Conservation (phyloP, 1,139 yeast species). For the Kodamaea plutei region DNA sequence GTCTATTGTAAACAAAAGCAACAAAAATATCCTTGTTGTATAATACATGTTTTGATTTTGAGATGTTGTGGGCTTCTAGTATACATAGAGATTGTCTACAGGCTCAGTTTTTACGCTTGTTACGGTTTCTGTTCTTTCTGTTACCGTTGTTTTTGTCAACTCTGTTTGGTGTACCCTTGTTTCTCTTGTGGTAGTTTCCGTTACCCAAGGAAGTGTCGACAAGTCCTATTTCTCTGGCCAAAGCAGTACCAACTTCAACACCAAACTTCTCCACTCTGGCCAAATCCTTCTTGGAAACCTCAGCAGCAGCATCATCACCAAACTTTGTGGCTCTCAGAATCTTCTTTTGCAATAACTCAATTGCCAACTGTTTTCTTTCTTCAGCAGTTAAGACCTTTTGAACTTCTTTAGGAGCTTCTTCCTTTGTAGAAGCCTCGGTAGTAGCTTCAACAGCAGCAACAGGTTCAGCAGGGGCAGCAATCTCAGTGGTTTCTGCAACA, state of each 20-base stretch:
- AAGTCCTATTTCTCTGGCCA: conserved; percentile 65
- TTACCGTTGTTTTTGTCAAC: neutral
- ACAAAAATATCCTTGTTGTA: too few relatives aligned
- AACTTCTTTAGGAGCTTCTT: conserved; percentile 16
- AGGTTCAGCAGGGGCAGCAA: conserved; percentile 11
- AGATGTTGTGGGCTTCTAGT: too few relatives aligned
- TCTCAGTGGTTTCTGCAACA: conserved; percentile 1
- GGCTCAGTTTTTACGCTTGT: conserved; percentile 1
- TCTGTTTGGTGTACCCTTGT: too few relatives aligned
- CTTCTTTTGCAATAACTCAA: conserved; percentile 64
- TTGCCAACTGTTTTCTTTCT: conserved; percentile 64
- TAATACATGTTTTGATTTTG: too few relatives aligned
- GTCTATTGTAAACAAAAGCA: too few relatives aligned
- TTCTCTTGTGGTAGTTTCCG: too few relatives aligned
- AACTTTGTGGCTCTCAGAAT: conserved; percentile 74
- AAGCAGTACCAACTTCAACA: conserved; percentile 60
- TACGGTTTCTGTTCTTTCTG: conserved; percentile 1
- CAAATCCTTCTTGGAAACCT: conserved; percentile 53
- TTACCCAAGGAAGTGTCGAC: conserved; percentile 32
- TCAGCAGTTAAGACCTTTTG: conserved; percentile 55
- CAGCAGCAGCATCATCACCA: conserved; percentile 56
- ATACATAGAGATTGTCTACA: too few relatives aligned
- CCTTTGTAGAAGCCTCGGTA: conserved; percentile 12
- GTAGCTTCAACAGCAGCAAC: conserved; percentile 11
- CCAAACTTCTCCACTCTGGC: conserved; percentile 83